phyloP scores from a whole-genome alignment of 768 basidiomycete species.

The Cystobasidium ongulense region DNA sequence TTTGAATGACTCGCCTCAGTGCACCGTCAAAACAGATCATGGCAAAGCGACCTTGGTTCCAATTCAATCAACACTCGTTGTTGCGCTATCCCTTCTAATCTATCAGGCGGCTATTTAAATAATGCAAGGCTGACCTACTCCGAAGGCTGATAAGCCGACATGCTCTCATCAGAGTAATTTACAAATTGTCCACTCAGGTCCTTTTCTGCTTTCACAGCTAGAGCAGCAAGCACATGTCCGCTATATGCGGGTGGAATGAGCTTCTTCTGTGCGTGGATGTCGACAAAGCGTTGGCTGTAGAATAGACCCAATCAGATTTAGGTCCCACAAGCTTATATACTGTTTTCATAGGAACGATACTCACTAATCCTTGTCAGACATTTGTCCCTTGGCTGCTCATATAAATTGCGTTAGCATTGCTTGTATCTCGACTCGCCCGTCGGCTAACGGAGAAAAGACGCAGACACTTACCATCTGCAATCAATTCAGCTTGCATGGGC shows the following conservation, averaged over 20 bases:
- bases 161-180: slow-evolving; percentile 26
- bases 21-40: too few relatives aligned
- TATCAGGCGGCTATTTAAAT: too few relatives aligned
- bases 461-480: neutral
- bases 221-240: slow-evolving; percentile 27
- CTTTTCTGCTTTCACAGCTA: slow-evolving; percentile 28
- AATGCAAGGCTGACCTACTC: neutral
- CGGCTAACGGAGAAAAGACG: neutral
- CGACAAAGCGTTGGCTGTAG: slow-evolving; percentile 22
- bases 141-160: neutral
- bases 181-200: slow-evolving; percentile 29
- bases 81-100: too few relatives aligned
- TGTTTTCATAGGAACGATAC: neutral
- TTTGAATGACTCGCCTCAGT: too few relatives aligned
- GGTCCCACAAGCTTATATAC: too few relatives aligned
- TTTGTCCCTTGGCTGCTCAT: neutral
- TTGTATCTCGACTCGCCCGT: neutral
- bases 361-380: slow-evolving; percentile 12
- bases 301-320: too few relatives aligned
- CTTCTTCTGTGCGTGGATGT: slow-evolving; percentile 10
- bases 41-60: too few relatives aligned
- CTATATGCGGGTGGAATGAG: slow-evolving; percentile 5
- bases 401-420: neutral
- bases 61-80: too few relatives aligned
- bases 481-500: slow-evolving; percentile 26